phyloP scores from a whole-genome alignment of 2,329 filamentous ascomycete species.

The Daldinia sp. region DNA sequence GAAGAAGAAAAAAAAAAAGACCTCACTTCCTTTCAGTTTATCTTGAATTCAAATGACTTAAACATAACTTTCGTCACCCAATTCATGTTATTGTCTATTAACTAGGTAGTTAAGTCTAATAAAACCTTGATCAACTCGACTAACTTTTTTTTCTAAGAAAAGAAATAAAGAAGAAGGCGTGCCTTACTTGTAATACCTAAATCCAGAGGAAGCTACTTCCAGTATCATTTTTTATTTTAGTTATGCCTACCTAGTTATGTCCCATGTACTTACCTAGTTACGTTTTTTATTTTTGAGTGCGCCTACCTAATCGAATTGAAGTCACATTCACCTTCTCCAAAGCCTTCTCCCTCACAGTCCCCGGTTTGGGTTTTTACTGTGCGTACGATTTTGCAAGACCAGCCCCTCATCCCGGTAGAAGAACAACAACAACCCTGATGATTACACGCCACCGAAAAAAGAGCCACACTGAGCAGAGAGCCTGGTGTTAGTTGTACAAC shows the following conservation, averaged over 20 bases:
- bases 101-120: background rate
- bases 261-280: slow-evolving; percentile 6
- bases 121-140: slow-evolving; percentile 3
- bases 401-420: slow-evolving; percentile 43
- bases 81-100: slow-evolving; percentile 7
- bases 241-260: background rate
- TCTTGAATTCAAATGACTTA: slow-evolving; percentile 6
- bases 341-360: slow-evolving; percentile 20
- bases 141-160: background rate
- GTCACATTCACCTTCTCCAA: slow-evolving; percentile 15
- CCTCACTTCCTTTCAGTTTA: slow-evolving; percentile 11
- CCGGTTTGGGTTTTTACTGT: slow-evolving; percentile 23
- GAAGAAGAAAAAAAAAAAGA: slow-evolving; percentile 29
- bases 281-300: background rate
- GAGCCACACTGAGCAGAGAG: slow-evolving; percentile 45
- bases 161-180: background rate
- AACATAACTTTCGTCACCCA: slow-evolving; percentile 1
- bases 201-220: slow-evolving; percentile 4
- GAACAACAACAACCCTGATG: slow-evolving; percentile 34
- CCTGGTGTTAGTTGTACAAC: slow-evolving; percentile 47
- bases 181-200: background rate
- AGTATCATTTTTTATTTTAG: background rate
- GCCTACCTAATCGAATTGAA: slow-evolving; percentile 23
- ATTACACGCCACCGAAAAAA: slow-evolving; percentile 45
- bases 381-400: slow-evolving; percentile 40